Conservation (phyloP, 2,329 filamentous ascomycete genomes). For the Cryphonectria parasitica region DNA sequence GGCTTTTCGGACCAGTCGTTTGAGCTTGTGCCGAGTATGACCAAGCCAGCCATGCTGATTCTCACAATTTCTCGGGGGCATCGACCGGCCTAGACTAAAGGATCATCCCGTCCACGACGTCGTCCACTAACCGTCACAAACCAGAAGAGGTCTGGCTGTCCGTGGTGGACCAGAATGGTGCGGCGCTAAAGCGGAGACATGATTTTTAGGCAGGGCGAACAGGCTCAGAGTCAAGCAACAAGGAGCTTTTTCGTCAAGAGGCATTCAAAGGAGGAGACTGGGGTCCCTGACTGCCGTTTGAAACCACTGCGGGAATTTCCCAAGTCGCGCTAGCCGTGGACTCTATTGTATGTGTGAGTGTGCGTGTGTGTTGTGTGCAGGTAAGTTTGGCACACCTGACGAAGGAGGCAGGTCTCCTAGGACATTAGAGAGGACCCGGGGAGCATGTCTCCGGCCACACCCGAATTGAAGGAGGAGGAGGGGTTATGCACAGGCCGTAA, state of each 20-base stretch:
- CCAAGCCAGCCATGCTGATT: conserved; percentile 11
- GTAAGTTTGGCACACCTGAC: background rate
- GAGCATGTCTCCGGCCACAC: background rate
- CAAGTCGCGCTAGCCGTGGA: background rate
- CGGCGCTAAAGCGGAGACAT: conserved; percentile 3
- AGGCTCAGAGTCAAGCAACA: background rate
- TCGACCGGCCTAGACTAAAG: conserved; percentile 15
- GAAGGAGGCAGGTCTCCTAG: background rate
- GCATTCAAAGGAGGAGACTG: background rate
- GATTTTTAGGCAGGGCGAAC: background rate
- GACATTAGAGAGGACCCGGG: background rate
- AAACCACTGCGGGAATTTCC: background rate
- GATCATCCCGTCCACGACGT: conserved; percentile 16
- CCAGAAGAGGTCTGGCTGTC: background rate
- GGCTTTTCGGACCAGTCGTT: conserved; percentile 27
- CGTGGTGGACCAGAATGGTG: conserved; percentile 7
- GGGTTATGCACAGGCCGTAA: background rate
- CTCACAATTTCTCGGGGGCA: background rate
- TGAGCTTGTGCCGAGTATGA: conserved; percentile 14
- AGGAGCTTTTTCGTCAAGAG: background rate
- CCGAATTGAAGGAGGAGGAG: background rate
- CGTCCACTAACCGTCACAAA: conserved; percentile 1
- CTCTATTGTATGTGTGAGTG: background rate
- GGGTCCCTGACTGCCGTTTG: background rate
- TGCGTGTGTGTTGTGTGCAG: too few relatives aligned